phyloP scores from a whole-genome alignment of 768 basidiomycete species.

The Termitomyces eurrhizus region DNA sequence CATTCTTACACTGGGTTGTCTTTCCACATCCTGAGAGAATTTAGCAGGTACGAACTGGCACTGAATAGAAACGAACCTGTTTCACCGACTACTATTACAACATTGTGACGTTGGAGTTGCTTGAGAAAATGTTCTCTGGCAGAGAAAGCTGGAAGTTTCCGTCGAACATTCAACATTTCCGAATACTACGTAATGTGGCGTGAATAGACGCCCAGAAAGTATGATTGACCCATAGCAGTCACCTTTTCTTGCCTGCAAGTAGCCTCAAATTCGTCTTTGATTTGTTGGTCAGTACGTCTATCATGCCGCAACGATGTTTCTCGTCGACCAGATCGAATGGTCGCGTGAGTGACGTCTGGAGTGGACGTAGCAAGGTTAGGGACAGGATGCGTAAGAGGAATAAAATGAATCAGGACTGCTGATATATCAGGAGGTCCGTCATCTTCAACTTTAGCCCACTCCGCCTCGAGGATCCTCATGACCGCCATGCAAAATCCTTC shows the following conservation, averaged over 20 bases:
- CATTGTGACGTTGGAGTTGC: slow-evolving; percentile 53
- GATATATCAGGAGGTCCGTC: slow-evolving; percentile 75
- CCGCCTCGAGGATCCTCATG: slow-evolving; percentile 67
- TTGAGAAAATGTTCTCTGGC: slow-evolving; percentile 60
- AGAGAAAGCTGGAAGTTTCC: slow-evolving; percentile 73
- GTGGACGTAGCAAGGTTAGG: slow-evolving; percentile 4
- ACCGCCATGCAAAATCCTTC: slow-evolving; percentile 72
- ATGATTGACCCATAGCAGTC: background rate
- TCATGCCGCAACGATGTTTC: slow-evolving; percentile 28
- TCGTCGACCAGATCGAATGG: slow-evolving; percentile 12
- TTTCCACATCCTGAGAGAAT: slow-evolving; percentile 71
- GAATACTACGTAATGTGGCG: slow-evolving; percentile 35
- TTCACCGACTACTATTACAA: slow-evolving; percentile 86
- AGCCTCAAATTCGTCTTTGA: slow-evolving; percentile 50
- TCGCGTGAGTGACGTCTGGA: background rate
- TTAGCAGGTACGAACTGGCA: background rate
- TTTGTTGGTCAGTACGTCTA: slow-evolving; percentile 40
- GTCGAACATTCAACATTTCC: slow-evolving; percentile 51
- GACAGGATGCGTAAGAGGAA: slow-evolving; percentile 29
- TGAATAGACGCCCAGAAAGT: background rate
- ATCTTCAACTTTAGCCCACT: slow-evolving; percentile 63
- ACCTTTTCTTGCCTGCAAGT: slow-evolving; percentile 39
- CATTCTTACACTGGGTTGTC: slow-evolving; percentile 70
- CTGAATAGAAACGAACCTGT: slow-evolving; percentile 47
- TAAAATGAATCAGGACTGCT: slow-evolving; percentile 57